phyloP scores from a whole-genome alignment of 176 grass and related monocot species.

The Alopecurus myosuroides region DNA sequence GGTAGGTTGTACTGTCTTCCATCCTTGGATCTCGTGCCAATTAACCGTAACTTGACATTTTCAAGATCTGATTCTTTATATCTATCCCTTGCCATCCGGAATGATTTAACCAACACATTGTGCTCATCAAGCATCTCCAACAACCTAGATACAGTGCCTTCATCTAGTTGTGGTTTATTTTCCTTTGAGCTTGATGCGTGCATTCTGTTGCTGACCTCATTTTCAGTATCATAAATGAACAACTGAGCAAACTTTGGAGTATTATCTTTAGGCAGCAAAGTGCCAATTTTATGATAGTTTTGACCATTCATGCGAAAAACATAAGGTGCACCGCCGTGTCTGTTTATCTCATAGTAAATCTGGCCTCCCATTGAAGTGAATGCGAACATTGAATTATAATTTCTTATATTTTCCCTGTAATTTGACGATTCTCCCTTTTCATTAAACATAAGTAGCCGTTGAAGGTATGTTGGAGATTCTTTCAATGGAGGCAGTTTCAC shows the following conservation, averaged over 20 bases:
- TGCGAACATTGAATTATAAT: constrained; percentile 26
- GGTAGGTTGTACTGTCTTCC: constrained; percentile 14
- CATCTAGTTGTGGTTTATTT: background rate
- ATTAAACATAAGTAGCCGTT: background rate
- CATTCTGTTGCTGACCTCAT: constrained; percentile 27
- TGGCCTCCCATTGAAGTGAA: constrained; percentile 23
- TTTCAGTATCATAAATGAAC: constrained; percentile 18
- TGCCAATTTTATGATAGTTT: constrained; percentile 28
- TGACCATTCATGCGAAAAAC: background rate
- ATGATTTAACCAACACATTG: constrained; percentile 18
- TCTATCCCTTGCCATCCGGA: constrained; percentile 20
- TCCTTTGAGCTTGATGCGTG: background rate
- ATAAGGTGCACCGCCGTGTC: constrained; percentile 13
- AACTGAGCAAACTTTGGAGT: background rate
- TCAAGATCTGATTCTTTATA: background rate
- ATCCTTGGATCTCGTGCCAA: background rate
- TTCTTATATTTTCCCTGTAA: constrained; percentile 9
- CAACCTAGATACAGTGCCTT: background rate
- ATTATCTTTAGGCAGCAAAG: background rate
- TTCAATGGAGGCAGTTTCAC: background rate
- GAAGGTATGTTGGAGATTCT: background rate
- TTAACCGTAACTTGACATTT: background rate
- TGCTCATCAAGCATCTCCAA: constrained; percentile 22
- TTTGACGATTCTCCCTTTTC: background rate
- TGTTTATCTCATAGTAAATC: too few relatives aligned